Conservation (phyloP, 2,329 filamentous ascomycete genomes). For the Penicillium occitanis region DNA sequence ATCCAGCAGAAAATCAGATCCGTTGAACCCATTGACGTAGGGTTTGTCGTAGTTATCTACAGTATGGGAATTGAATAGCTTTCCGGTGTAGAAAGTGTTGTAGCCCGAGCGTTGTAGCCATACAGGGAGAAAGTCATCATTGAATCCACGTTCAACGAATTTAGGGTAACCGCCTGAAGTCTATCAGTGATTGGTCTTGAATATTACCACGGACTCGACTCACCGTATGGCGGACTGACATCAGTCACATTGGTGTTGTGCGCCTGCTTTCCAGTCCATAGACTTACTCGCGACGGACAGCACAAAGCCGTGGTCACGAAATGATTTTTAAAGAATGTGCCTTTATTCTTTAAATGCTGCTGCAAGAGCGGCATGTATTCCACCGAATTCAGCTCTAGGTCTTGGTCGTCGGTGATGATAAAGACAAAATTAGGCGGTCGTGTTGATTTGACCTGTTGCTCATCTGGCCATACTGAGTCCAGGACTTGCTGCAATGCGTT, state of each 20-base stretch:
- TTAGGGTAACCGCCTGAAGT: slow-evolving; percentile 48
- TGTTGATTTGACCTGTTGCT: neutral
- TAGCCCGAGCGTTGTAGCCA: slow-evolving; percentile 56
- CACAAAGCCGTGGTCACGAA: slow-evolving; percentile 67
- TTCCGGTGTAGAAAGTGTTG: slow-evolving; percentile 57
- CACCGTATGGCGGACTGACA: slow-evolving; percentile 55
- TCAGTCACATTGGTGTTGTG: slow-evolving; percentile 72
- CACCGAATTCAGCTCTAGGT: slow-evolving; percentile 61
- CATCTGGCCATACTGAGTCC: neutral
- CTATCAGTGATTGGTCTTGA: neutral
- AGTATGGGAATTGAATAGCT: slow-evolving; percentile 55
- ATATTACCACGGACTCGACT: slow-evolving; percentile 6
- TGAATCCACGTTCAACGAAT: slow-evolving; percentile 52
- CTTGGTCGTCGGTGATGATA: slow-evolving; percentile 68
- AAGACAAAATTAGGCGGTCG: slow-evolving; percentile 60
- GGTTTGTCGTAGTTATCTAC: slow-evolving; percentile 50
- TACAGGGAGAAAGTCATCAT: slow-evolving; percentile 52
- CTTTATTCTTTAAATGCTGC: slow-evolving; percentile 58
- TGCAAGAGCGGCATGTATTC: slow-evolving; percentile 60
- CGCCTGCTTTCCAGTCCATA: slow-evolving; percentile 65
- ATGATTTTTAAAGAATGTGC: slow-evolving; percentile 61
- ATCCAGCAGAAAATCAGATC: slow-evolving; percentile 42
- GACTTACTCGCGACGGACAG: slow-evolving; percentile 65
- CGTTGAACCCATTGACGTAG: slow-evolving; percentile 38
- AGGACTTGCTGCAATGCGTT: slow-evolving; percentile 1